A percentile compares a stretch with the other conserved stretches of the same genome.
phyloP scores from a whole-genome alignment of 495 filamentous ascomycete genomes.

The Neurospora sp. region DNA sequence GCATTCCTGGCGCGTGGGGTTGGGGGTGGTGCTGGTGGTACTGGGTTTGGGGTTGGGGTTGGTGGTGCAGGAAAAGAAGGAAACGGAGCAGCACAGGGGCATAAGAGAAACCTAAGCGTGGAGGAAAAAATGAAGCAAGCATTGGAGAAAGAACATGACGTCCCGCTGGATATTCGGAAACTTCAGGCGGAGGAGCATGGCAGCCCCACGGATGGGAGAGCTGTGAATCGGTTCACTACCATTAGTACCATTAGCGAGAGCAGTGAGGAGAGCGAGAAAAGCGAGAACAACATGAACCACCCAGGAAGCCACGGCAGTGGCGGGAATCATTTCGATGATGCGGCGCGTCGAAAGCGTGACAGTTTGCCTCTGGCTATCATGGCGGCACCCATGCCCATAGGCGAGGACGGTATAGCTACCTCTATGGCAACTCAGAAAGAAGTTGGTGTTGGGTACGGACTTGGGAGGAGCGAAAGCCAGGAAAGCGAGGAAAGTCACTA shows the following conservation, averaged over 20 bases:
- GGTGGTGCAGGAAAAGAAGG: background rate
- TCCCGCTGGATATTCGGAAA: background rate
- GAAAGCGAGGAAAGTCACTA: background rate
- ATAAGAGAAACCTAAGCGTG: background rate
- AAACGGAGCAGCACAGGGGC: background rate
- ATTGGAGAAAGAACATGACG: background rate
- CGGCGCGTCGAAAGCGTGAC: too few species aligned
- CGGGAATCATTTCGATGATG: too few species aligned
- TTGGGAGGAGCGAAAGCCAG: background rate
- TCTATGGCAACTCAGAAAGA: background rate
- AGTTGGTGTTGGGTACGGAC: background rate
- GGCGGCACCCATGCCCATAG: background rate
- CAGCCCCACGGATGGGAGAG: background rate
- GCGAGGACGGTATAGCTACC: background rate
- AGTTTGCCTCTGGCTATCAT: background rate
- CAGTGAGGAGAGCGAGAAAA: background rate
- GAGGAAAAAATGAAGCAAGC: background rate
- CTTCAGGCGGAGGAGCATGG: background rate
- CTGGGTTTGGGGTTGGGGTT: background rate
- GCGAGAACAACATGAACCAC: too few species aligned
- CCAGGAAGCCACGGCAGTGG: too few species aligned
- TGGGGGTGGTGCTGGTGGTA: background rate
- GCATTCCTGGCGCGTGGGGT: background rate
- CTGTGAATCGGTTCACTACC: background rate
- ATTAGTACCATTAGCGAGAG: background rate